Percentiles rank a stretch among this genome's conserved stretches.
phyloP scores from a whole-genome alignment of 495 filamentous ascomycete species.

The Cairneyella variabilis region DNA sequence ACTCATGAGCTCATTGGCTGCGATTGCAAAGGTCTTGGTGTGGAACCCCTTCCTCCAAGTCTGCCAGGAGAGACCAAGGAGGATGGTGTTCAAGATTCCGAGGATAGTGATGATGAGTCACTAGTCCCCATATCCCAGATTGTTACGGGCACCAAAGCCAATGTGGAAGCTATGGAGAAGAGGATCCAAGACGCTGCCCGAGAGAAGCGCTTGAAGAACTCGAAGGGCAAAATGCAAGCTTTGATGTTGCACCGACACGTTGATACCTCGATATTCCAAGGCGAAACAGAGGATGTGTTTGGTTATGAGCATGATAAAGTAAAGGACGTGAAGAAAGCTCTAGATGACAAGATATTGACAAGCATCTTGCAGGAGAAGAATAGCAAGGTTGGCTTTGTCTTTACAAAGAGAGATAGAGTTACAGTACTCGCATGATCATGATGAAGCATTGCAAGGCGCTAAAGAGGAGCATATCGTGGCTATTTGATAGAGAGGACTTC shows the following conservation, averaged over 20 bases:
- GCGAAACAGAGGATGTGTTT: slow-evolving; percentile 25
- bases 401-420: slow-evolving; percentile 49
- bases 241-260: slow-evolving; percentile 69
- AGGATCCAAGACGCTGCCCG: slow-evolving; percentile 35
- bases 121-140: slow-evolving; percentile 29
- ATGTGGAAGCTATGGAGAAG: slow-evolving; percentile 58
- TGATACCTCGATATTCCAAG: slow-evolving; percentile 42
- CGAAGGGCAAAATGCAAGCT: slow-evolving; percentile 49
- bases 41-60: slow-evolving; percentile 16
- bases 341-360: slow-evolving; percentile 62
- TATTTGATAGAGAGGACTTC: not conserved
- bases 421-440: not conserved
- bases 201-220: slow-evolving; percentile 24
- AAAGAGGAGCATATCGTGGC: not conserved
- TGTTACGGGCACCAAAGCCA: slow-evolving; percentile 55
- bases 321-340: slow-evolving; percentile 36
- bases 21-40: slow-evolving; percentile 50
- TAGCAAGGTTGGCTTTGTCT: slow-evolving; percentile 60
- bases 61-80: slow-evolving; percentile 26
- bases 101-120: slow-evolving; percentile 36
- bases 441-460: slow-evolving; percentile 10
- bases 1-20: slow-evolving; percentile 73
- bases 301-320: slow-evolving; percentile 31
- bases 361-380: slow-evolving; percentile 57
- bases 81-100: slow-evolving; percentile 28